A percentile compares a stretch with the other conserved stretches of the same genome.
These are phyloP conservation scores for Cylindricascospora bacillispora DNA, from an alignment of 1,139 yeast genomes.

Conservation along the genomic window DNA sequence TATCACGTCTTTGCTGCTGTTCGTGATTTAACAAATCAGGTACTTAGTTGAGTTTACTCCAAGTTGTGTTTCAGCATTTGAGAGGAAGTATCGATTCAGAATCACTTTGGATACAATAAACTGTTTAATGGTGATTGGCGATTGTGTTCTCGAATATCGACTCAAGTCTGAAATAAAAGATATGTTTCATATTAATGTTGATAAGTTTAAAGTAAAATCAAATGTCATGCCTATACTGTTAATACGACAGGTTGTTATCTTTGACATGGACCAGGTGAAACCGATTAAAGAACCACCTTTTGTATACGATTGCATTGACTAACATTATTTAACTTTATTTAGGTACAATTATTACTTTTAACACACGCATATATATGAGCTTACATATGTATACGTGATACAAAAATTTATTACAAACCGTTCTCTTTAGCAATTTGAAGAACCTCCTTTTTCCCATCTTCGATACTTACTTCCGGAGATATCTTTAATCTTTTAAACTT, in stretches of 20 bases:
- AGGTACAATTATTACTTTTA: no score
- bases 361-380: no score
- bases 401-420: neutral
- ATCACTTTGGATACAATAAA: conserved; percentile 13
- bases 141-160: conserved; percentile 7
- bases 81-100: conserved; percentile 9
- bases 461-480: conserved; percentile 68
- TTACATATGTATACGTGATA: no score
- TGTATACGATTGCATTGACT: conserved; percentile 2
- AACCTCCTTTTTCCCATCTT: conserved; percentile 47
- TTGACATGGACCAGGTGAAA: conserved; percentile 15
- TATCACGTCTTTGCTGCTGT: conserved; percentile 12
- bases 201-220: neutral
- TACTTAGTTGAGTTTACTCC: conserved; percentile 19
- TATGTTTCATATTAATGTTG: neutral
- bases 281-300: conserved; percentile 6
- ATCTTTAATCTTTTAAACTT: conserved; percentile 51
- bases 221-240: conserved; percentile 8
- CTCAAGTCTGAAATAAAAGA: conserved; percentile 4
- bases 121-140: conserved; percentile 12
- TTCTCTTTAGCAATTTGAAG: conserved; percentile 16
- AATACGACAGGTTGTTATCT: conserved; percentile 9
- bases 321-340: no score
- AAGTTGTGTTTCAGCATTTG: conserved; percentile 13
- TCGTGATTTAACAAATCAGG: conserved; percentile 9